Evolutionary conservation across 129 eudicot species (phyloP).

Genomic region (Flaveria linearis): DNA sequence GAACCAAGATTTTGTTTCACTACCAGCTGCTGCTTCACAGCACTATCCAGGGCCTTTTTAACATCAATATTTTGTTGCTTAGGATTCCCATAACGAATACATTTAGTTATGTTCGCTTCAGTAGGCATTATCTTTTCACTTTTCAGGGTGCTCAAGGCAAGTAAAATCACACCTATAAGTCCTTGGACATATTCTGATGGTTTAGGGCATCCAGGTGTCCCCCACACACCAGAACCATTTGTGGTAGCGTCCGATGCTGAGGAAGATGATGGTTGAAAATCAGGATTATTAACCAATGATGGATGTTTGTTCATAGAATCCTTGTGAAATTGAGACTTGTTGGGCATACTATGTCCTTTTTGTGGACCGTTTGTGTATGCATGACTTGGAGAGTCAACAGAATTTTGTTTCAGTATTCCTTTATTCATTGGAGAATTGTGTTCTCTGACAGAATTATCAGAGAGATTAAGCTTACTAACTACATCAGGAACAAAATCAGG

Average conservation of each 20-base stretch:
- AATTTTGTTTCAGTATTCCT: constrained; percentile 48
- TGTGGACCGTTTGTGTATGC: constrained; percentile 48
- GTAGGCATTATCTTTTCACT: constrained; percentile 83
- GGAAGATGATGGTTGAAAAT: constrained; percentile 41
- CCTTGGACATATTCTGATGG: constrained; percentile 82
- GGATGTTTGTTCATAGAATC: constrained; percentile 39
- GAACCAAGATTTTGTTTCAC: constrained; percentile 53
- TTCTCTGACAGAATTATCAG: constrained; percentile 50
- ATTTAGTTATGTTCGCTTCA: constrained; percentile 74
- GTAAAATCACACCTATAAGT: constrained; percentile 72
- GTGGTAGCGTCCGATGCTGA: constrained; percentile 38
- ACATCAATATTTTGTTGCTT: constrained; percentile 74
- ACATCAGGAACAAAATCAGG: constrained; percentile 58
- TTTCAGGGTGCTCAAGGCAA: constrained; percentile 76
- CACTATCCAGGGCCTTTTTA: constrained; percentile 79
- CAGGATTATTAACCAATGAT: constrained; percentile 25
- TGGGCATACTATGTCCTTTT: constrained; percentile 53
- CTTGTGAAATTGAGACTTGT: constrained; percentile 37
- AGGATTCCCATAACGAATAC: constrained; percentile 69
- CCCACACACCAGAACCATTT: constrained; percentile 58
- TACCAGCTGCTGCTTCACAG: constrained; percentile 79
- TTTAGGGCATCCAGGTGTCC: constrained; percentile 70
- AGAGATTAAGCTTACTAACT: constrained; percentile 46
- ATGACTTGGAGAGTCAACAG: constrained; percentile 40
- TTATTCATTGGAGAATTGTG: constrained; percentile 40